Percentiles rank a stretch among this genome's conserved stretches.
Conservation (phyloP, 495 filamentous ascomycete species). For the Aspergillus nanangensis region DNA sequence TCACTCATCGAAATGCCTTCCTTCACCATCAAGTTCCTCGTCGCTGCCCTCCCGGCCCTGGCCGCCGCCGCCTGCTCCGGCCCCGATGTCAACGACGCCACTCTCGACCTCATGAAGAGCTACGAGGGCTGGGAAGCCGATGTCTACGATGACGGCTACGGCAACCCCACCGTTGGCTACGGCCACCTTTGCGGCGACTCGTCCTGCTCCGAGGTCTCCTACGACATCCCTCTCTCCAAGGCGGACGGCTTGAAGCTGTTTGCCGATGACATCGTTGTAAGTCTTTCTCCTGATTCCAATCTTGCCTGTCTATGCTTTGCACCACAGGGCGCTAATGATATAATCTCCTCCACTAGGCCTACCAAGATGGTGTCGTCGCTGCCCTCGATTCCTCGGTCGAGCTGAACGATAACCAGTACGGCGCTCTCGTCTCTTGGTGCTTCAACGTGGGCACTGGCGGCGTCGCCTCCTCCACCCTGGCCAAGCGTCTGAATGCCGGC, state of each 20-base stretch:
- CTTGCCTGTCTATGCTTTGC: too few relatives aligned
- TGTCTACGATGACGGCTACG: conserved; percentile 37
- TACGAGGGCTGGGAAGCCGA: conserved; percentile 33
- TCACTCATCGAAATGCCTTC: not conserved
- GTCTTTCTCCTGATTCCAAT: too few relatives aligned
- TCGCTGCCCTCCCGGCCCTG: conserved; percentile 10
- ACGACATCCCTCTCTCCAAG: conserved; percentile 39
- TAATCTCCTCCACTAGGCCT: conserved; percentile 13
- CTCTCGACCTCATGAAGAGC: conserved; percentile 32
- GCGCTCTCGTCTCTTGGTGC: conserved; percentile 18
- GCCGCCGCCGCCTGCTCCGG: conserved; percentile 22
- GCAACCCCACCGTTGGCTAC: conserved; percentile 48
- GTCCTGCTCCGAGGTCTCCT: conserved; percentile 40
- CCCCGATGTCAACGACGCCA: conserved; percentile 30
- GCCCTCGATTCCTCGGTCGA: conserved; percentile 19
- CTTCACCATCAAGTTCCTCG: conserved; percentile 6
- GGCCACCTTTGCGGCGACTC: conserved; percentile 43
- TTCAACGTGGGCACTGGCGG: conserved; percentile 17
- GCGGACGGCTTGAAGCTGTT: conserved; percentile 35
- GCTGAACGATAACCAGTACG: conserved; percentile 23
- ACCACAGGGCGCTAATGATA: too few relatives aligned
- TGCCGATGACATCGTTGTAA: conserved; percentile 34
- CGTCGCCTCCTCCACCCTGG: conserved; percentile 27
- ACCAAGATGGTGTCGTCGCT: conserved; percentile 15
- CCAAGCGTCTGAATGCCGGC: conserved; percentile 41